These are phyloP conservation scores for Theileria equi DNA, from an alignment of 169 alveolate species.

Conservation along the genomic window DNA sequence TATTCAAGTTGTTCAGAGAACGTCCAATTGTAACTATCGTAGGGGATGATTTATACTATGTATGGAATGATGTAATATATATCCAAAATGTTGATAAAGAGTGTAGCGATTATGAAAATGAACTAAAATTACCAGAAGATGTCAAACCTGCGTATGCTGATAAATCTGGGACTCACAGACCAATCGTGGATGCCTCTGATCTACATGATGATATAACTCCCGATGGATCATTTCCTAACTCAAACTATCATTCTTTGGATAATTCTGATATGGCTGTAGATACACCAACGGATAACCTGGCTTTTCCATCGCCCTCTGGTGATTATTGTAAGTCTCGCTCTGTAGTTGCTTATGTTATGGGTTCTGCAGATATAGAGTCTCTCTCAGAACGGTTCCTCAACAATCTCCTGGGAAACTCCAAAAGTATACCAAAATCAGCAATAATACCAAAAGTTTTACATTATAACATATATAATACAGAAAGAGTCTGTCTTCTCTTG, in stretches of 20 bases:
- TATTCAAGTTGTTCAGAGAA: conserved; percentile 53
- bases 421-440: neutral
- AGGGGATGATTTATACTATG: conserved; percentile 39
- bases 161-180: too few relatives aligned
- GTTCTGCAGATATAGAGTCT: conserved; percentile 1
- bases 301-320: conserved; percentile 41
- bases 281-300: conserved; percentile 17
- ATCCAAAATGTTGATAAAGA: conserved; percentile 46
- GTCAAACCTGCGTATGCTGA: too few relatives aligned
- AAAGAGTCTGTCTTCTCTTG: neutral
- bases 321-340: conserved; percentile 19
- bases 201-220: too few relatives aligned
- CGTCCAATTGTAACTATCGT: conserved; percentile 45
- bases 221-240: too few relatives aligned
- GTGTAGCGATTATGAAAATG: conserved; percentile 8
- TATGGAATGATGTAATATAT: conserved; percentile 44
- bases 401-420: too few relatives aligned
- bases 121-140: too few relatives aligned
- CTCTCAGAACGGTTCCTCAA: conserved; percentile 6
- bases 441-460: neutral
- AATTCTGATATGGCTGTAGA: too few relatives aligned
- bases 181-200: too few relatives aligned
- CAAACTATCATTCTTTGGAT: too few relatives aligned
- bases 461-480: neutral
- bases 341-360: neutral